Evolutionary conservation across 2,329 filamentous ascomycete genomes (phyloP), one percentile per base, ranked within the genome.

Genomic region (Penicillium sp.): DNA sequence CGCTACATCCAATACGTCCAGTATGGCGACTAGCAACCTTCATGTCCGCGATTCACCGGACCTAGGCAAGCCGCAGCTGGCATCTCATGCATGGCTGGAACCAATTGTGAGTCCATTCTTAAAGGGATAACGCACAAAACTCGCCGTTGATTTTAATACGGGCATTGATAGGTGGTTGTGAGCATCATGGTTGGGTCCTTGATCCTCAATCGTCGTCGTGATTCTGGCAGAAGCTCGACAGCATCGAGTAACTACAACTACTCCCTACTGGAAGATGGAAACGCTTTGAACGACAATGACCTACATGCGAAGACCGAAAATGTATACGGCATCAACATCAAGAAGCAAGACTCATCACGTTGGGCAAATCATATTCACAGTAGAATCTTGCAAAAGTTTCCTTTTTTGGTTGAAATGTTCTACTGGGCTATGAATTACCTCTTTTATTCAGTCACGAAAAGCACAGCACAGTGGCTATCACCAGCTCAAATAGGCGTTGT

Each of bases 371-470:
- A 87, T 66, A 68, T 81, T 45, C 85, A 88, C 67, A 86, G 82
- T 56, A 78, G 84, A 24, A 77, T 88, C 51, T 75, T 88, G 54
- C 82, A 87, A 67, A 86, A 85, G 65, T 88, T 85, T 60, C 86
- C 87, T 4, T 89, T 89, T 66, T 70, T 89, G 50, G 79, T 89
- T 45, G 86, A 89, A 70, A 88, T 89, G 84, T 88, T 88, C 69
- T 89, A 89, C 74, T 89, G 86, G 86, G 78, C 81, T 41, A 77
- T 88, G 61, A 88, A 85, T 64, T 82, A 86, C 59, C 76, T 80
- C 43, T 85, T 87, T 66, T 88, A 88, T 72, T 77, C 81, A 36
- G 75, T 84, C 69, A 86, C 84, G 7, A 79, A 81, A 14, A 73
- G 79, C 14, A 68, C 80, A 6, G 79, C 81, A 2, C 76, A 81